Percentiles rank a stretch among this genome's conserved stretches.
Evolutionary conservation across 2,329 filamentous ascomycete species (phyloP).

Genomic region (Ophiostoma novo-ulmi): DNA sequence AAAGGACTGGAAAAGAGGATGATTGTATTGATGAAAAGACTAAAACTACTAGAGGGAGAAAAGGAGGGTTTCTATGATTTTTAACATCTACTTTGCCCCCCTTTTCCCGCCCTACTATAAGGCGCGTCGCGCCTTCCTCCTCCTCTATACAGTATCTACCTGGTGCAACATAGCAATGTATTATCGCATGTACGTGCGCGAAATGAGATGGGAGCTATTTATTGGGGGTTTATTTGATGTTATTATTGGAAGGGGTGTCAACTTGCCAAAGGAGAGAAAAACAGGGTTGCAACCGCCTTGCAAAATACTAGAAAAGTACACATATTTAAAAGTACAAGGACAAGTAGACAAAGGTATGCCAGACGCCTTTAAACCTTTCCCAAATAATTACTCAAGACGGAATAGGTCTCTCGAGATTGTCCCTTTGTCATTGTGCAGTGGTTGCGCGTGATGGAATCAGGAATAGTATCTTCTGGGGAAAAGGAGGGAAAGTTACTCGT

Average conservation of each 20-base stretch:
- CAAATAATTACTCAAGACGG: not conserved
- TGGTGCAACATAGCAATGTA: conserved; percentile 7
- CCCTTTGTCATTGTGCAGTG: not conserved
- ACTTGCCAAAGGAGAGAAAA: not conserved
- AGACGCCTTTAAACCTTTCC: not conserved
- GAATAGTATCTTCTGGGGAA: conserved; percentile 2
- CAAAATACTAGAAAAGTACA: not conserved
- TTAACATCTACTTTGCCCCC: too few relatives aligned
- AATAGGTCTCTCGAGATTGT: not conserved
- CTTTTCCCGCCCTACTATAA: too few relatives aligned
- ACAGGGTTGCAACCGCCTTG: too few relatives aligned
- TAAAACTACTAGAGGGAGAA: too few relatives aligned
- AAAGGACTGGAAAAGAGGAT: too few relatives aligned
- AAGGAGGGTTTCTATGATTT: too few relatives aligned
- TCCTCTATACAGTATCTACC: too few relatives aligned
- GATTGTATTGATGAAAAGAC: too few relatives aligned
- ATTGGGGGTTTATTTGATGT: not conserved
- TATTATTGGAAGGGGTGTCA: not conserved
- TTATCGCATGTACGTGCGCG: conserved; percentile 4
- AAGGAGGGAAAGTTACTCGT: not conserved
- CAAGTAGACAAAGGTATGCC: not conserved
- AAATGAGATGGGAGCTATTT: conserved; percentile 7
- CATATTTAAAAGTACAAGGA: too few relatives aligned
- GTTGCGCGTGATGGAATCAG: not conserved
- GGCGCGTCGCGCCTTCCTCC: too few relatives aligned